Conservation (phyloP, 2,329 filamentous ascomycete genomes). For the Ophiosphaerella herpotricha region DNA sequence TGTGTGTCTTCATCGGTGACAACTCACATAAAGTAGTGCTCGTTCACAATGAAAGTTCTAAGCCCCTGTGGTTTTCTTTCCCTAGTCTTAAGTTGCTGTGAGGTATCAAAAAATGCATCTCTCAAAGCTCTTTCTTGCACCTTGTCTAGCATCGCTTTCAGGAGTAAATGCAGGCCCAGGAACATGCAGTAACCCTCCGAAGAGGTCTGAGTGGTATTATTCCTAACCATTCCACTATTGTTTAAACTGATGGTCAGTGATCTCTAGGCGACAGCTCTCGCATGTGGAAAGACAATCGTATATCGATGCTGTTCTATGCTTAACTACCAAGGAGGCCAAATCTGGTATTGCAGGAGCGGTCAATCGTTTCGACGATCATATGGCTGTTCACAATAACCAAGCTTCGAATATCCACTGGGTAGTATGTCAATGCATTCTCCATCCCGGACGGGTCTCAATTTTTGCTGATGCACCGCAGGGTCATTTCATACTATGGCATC, state of each 20-base stretch:
- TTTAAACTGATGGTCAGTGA: not conserved
- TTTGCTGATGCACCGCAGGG: conserved; percentile 3
- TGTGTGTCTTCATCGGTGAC: no score
- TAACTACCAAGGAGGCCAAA: conserved; percentile 18
- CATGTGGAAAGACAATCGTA: conserved; percentile 19
- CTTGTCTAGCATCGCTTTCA: no score
- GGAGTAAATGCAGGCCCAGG: not conserved
- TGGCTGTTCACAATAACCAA: conserved; percentile 29
- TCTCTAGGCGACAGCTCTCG: conserved; percentile 25
- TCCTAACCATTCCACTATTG: no score
- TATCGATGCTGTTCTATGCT: conserved; percentile 29
- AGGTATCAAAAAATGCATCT: no score
- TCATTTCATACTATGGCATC: conserved; percentile 30
- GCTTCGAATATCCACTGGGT: conserved; percentile 31
- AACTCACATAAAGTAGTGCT: no score
- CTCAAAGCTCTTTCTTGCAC: no score
- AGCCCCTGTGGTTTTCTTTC: no score
- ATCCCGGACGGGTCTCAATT: not conserved
- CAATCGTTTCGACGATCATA: conserved; percentile 33
- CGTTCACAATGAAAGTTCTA: no score
- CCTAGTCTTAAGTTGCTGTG: no score
- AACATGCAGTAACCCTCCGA: conserved; percentile 19
- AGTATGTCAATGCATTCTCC: not conserved
- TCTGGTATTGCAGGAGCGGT: conserved; percentile 19
- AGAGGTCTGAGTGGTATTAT: conserved; percentile 22